Conservation (phyloP, 148 eudicot genomes). For the Dysphania ambrosioides region DNA sequence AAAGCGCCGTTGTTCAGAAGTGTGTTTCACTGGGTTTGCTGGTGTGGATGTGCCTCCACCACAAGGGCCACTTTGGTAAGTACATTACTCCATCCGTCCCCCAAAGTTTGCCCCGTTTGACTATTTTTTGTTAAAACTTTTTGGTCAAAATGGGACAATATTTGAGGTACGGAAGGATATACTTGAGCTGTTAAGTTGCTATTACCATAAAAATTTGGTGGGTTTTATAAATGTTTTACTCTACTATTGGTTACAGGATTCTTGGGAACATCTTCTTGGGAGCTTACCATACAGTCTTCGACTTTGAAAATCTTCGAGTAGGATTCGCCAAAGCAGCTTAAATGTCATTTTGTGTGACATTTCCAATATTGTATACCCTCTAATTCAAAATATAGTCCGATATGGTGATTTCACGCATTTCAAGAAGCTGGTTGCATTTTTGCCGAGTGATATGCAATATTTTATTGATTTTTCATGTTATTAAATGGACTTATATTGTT, state of each 20-base stretch:
- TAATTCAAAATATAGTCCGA: background rate
- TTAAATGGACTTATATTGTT: no score
- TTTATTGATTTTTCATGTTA: no score
- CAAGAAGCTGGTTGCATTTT: background rate
- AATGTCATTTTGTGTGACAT: background rate
- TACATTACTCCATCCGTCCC: no score
- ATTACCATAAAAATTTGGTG: background rate
- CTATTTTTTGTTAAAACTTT: no score
- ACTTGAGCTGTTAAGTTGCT: no score
- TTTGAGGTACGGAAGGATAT: no score
- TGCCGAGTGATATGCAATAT: no score
- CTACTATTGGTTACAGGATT: constrained; percentile 29
- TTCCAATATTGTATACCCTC: background rate
- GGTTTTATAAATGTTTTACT: background rate
- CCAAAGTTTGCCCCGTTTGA: no score
- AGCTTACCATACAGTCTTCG: constrained; percentile 49
- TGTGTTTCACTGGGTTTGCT: constrained; percentile 45
- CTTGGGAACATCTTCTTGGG: constrained; percentile 47
- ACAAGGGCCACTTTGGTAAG: constrained; percentile 52
- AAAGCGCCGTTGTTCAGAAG: constrained; percentile 19
- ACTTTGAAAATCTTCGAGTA: constrained; percentile 37
- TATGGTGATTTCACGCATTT: background rate
- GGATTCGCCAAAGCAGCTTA: constrained; percentile 43
- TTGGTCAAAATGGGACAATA: no score
- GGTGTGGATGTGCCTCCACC: constrained; percentile 48